phyloP scores from a whole-genome alignment of 345 rosid species.

The Acer yangbiense region DNA sequence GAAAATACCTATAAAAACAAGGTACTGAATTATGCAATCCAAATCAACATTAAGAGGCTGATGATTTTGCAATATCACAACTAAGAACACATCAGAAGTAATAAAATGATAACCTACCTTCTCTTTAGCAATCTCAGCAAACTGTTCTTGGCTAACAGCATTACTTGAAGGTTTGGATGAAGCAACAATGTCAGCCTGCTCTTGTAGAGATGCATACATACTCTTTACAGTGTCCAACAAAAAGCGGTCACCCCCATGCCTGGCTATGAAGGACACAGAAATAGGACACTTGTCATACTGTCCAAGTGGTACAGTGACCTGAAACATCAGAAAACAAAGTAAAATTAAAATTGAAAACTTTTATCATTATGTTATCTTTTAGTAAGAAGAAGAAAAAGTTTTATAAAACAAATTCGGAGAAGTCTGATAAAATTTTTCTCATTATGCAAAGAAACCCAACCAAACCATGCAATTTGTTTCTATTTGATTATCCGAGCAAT shows the following conservation, averaged over 20 bases:
- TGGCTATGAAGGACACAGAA: constrained; percentile 81
- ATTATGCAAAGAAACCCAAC: background rate
- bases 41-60: constrained; percentile 1
- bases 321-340: constrained; percentile 27
- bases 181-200: constrained; percentile 50
- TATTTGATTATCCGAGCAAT: background rate
- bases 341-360: background rate
- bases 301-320: constrained; percentile 82
- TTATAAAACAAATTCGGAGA: background rate
- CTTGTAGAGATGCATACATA: constrained; percentile 72
- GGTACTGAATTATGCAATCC: background rate
- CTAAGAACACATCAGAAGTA: background rate
- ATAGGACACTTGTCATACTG: constrained; percentile 68
- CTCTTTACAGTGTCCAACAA: constrained; percentile 71
- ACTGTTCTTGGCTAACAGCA: constrained; percentile 47
- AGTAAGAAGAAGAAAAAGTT: background rate
- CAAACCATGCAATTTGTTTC: background rate
- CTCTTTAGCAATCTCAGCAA: constrained; percentile 90
- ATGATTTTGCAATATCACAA: constrained; percentile 9
- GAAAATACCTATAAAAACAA: background rate
- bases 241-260: constrained; percentile 88
- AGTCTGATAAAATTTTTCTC: background rate
- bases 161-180: constrained; percentile 49
- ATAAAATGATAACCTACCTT: constrained; percentile 49
- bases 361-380: background rate